Evolutionary conservation across 352 stramenopile species (phyloP).

Genomic region (Peronospora destructor): DNA sequence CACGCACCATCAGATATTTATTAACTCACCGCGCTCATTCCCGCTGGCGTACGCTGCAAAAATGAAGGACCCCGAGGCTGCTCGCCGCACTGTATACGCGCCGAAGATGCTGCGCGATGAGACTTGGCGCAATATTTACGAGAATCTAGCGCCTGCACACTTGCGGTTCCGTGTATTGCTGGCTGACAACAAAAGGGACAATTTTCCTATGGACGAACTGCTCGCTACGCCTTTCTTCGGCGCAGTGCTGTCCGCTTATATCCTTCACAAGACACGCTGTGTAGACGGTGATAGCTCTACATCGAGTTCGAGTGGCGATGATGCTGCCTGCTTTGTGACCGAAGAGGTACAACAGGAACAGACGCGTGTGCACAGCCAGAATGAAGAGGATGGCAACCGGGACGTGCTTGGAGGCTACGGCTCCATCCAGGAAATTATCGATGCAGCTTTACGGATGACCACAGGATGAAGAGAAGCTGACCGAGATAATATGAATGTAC

Average conservation of each 20-base stretch:
- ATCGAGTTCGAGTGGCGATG: constrained; percentile 23
- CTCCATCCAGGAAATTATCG: constrained; percentile 45
- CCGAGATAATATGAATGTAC: constrained; percentile 19
- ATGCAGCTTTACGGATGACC: constrained; percentile 47
- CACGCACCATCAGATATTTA: constrained; percentile 78
- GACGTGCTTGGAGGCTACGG: constrained; percentile 28
- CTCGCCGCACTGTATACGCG: constrained; percentile 46
- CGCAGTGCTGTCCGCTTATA: constrained; percentile 57
- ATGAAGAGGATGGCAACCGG: constrained; percentile 10
- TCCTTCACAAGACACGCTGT: constrained; percentile 38
- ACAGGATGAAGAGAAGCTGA: constrained; percentile 55
- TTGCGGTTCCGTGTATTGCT: constrained; percentile 52
- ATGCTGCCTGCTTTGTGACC: constrained; percentile 3
- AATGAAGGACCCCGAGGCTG: constrained; percentile 37
- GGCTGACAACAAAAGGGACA: constrained; percentile 57
- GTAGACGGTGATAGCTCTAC: constrained; percentile 17
- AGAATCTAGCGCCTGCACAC: constrained; percentile 43
- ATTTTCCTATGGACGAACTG: constrained; percentile 56
- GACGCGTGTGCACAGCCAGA: constrained; percentile 2
- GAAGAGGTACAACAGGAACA: constrained; percentile 15
- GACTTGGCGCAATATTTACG: constrained; percentile 65
- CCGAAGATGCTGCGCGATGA: constrained; percentile 73
- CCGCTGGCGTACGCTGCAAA: constrained; percentile 41
- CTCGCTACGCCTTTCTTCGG: constrained; percentile 54
- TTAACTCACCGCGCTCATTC: constrained; percentile 66